These are phyloP conservation scores for Daedaleopsis sinensis DNA, from an alignment of 768 basidiomycete genomes.

Conservation along the genomic window DNA sequence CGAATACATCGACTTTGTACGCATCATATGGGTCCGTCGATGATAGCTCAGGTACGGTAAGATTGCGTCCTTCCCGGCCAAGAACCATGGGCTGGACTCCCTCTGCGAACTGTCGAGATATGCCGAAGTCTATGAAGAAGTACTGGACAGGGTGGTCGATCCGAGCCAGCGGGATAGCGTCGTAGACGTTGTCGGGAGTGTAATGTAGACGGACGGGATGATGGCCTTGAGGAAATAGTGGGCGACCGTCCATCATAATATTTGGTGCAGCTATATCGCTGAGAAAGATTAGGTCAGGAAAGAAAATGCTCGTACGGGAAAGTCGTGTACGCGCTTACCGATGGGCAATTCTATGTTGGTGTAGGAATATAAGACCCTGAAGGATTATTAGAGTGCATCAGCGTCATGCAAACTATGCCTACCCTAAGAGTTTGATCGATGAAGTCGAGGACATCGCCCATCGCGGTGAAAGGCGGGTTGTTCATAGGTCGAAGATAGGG, in stretches of 20 bases:
- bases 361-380: slow-evolving; percentile 31
- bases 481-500: slow-evolving; percentile 30
- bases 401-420: neutral
- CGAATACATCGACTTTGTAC: slow-evolving; percentile 26
- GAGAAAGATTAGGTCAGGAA: slow-evolving; percentile 9
- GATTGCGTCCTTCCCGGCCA: slow-evolving; percentile 21
- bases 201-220: slow-evolving; percentile 30
- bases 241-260: slow-evolving; percentile 27
- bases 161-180: slow-evolving; percentile 33
- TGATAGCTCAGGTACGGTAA: slow-evolving; percentile 25
- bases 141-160: slow-evolving; percentile 38
- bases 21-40: slow-evolving; percentile 12
- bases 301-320: no score
- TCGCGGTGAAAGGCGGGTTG: slow-evolving; percentile 26
- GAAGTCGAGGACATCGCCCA: slow-evolving; percentile 27
- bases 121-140: slow-evolving; percentile 28
- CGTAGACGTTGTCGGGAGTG: slow-evolving; percentile 37
- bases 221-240: slow-evolving; percentile 22
- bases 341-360: slow-evolving; percentile 27
- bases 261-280: slow-evolving; percentile 22
- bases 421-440: slow-evolving; percentile 22
- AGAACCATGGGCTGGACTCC: slow-evolving; percentile 15
- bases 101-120: slow-evolving; percentile 15
- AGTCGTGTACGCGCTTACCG: slow-evolving; percentile 10
- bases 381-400: no score